A percentile compares a stretch with the other conserved stretches of the same genome.
Conservation (phyloP, 1,139 yeast genomes). For the Candida sp. region DNA sequence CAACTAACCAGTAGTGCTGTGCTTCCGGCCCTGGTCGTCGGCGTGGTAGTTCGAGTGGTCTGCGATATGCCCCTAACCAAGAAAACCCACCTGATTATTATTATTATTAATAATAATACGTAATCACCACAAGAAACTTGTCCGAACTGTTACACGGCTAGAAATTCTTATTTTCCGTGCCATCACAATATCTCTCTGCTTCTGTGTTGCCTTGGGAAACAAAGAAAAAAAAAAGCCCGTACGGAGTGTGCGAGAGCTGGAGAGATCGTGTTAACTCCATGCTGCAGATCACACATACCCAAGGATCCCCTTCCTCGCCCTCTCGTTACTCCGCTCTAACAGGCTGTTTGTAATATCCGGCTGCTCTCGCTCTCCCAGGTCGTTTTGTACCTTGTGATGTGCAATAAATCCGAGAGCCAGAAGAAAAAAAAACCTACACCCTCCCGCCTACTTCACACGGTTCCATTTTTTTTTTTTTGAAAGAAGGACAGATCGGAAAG, state of each 20-base stretch:
- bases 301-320: background rate
- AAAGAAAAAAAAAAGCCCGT: background rate
- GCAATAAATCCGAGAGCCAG: background rate
- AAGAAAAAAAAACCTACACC: background rate
- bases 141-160: background rate
- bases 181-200: background rate
- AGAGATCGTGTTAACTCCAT: background rate
- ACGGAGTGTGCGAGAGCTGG: background rate
- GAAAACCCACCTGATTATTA: background rate
- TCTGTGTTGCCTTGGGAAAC: background rate
- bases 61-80: background rate
- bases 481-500: background rate
- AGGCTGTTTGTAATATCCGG: background rate
- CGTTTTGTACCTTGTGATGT: background rate
- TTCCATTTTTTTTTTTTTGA: background rate
- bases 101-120: background rate
- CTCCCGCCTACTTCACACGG: background rate
- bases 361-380: background rate
- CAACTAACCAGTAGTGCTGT: background rate
- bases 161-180: background rate
- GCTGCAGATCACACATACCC: background rate
- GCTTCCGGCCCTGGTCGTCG: background rate
- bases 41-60: background rate
- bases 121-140: background rate
- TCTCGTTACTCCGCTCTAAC: background rate